These are phyloP conservation scores for Paraglomus occultum DNA, from an alignment of 192 early-diverging fungal species.

Conservation along the genomic window DNA sequence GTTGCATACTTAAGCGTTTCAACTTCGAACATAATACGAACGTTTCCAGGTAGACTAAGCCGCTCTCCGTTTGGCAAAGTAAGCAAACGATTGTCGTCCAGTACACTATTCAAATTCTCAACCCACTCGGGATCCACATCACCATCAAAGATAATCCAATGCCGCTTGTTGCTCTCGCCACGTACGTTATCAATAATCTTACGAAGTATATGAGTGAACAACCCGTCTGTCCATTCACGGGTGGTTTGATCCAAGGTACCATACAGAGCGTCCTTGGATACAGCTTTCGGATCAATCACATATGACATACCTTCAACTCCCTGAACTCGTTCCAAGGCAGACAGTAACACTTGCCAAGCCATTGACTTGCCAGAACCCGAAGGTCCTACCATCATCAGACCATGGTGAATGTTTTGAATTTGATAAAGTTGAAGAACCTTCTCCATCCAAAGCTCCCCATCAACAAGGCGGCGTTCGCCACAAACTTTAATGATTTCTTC, in stretches of 20 bases:
- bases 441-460: constrained; percentile 84
- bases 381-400: constrained; percentile 99
- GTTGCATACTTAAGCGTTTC: constrained; percentile 98
- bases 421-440: constrained; percentile 98
- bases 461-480: constrained; percentile 66
- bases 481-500: constrained; percentile 77
- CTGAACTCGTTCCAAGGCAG: constrained; percentile 86
- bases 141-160: constrained; percentile 99
- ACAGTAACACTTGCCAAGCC: constrained; percentile 92
- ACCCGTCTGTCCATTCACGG: constrained; percentile 98
- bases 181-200: constrained; percentile 98
- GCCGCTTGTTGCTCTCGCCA: constrained; percentile 88
- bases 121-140: constrained; percentile 99
- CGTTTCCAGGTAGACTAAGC: constrained; percentile 89
- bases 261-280: constrained; percentile 95
- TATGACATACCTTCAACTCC: constrained; percentile 88
- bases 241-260: constrained; percentile 96
- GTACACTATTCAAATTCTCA: constrained; percentile 95
- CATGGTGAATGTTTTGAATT: constrained; percentile 98
- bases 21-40: constrained; percentile 99
- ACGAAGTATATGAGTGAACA: constrained; percentile 96
- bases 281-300: constrained; percentile 98
- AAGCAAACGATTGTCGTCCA: constrained; percentile 97
- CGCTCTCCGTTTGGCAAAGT: constrained; percentile 99
- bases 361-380: constrained; percentile 94